A percentile compares a stretch with the other conserved stretches of the same genome.
phyloP scores from a whole-genome alignment of 306 rosid genomes.

The Trifolium subterraneum region DNA sequence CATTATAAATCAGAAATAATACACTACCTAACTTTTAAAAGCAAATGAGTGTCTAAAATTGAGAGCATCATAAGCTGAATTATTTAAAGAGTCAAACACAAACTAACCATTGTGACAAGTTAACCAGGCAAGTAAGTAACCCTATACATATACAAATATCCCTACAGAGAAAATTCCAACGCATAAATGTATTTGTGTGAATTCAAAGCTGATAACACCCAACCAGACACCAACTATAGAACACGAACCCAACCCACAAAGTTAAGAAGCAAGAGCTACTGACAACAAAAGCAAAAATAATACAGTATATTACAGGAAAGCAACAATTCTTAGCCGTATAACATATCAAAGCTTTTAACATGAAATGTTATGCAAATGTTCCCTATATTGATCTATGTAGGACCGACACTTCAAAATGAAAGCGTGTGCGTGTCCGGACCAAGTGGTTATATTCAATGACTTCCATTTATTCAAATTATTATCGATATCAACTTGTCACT shows the following conservation, averaged over 20 bases:
- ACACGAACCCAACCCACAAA: slow-evolving; percentile 13
- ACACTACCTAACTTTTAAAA: slow-evolving; percentile 19
- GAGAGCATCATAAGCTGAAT: slow-evolving; percentile 11
- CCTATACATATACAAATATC: slow-evolving; percentile 1
- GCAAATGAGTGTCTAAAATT: slow-evolving; percentile 20
- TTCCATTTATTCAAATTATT: not conserved
- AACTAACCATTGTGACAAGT: slow-evolving; percentile 15
- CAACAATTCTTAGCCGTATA: not conserved
- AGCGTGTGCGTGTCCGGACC: not conserved
- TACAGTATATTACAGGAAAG: not conserved
- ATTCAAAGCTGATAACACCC: not conserved
- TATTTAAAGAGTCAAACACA: slow-evolving; percentile 23
- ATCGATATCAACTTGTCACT: not conserved
- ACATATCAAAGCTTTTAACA: slow-evolving; percentile 17
- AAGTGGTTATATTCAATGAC: not conserved
- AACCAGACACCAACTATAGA: slow-evolving; percentile 5
- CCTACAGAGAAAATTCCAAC: not conserved
- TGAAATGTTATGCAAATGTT: slow-evolving; percentile 16
- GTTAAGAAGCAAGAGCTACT: slow-evolving; percentile 26
- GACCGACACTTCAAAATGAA: not conserved
- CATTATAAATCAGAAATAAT: slow-evolving; percentile 28
- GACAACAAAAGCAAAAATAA: slow-evolving; percentile 15
- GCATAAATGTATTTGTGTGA: not conserved
- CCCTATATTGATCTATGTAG: not conserved
- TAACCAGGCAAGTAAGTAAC: slow-evolving; percentile 7